Conservation (phyloP, 768 basidiomycete species). For the Mycena rebaudengoi region DNA sequence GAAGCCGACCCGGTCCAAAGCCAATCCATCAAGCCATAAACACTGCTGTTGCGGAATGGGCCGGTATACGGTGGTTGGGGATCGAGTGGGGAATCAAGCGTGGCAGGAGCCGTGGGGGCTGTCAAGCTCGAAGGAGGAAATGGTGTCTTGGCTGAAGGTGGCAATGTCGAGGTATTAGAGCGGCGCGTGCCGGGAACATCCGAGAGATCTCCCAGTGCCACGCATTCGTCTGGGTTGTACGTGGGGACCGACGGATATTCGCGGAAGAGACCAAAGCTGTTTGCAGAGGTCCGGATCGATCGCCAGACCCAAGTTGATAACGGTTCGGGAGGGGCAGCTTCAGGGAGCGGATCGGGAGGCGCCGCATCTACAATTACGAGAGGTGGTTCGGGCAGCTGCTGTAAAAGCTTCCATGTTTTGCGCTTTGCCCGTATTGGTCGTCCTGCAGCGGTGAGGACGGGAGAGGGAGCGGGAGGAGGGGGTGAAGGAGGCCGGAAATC, state of each 20-base stretch:
- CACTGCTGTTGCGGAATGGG: constrained; percentile 26
- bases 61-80: background rate
- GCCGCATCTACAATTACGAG: background rate
- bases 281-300: constrained; percentile 9
- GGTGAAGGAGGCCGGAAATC: background rate
- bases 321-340: background rate
- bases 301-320: background rate
- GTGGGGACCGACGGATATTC: constrained; percentile 23
- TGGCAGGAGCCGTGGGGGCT: background rate
- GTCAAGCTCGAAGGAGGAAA: background rate
- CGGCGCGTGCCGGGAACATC: background rate
- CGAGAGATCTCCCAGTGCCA: constrained; percentile 4
- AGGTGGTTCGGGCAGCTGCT: constrained; percentile 22
- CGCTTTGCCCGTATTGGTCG: constrained; percentile 14
- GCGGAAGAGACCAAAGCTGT: constrained; percentile 20
- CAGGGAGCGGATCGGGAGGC: background rate
- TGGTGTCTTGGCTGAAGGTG: background rate
- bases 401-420: constrained; percentile 28
- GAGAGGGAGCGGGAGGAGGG: background rate
- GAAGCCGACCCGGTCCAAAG: constrained; percentile 19
- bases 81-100: background rate
- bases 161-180: background rate
- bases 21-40: constrained; percentile 27
- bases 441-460: background rate
- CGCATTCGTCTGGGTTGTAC: constrained; percentile 23